phyloP scores from a whole-genome alignment of 208 protist species.

The Crithidia thermophila region DNA sequence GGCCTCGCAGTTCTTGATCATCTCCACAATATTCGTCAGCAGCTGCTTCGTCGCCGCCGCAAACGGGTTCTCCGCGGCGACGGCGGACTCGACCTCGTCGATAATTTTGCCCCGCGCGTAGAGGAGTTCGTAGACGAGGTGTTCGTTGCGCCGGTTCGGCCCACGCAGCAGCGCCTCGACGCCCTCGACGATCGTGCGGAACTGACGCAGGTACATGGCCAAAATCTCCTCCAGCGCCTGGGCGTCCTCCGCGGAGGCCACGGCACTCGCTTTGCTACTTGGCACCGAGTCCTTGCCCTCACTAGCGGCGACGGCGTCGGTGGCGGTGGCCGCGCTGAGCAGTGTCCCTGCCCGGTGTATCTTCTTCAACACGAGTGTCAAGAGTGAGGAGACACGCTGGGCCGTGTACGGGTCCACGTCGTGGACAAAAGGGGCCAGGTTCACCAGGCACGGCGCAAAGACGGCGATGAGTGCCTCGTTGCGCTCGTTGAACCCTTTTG shows the following conservation, averaged over 20 bases:
- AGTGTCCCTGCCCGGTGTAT: constrained; percentile 35
- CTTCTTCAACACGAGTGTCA: constrained; percentile 57
- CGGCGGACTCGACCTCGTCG: constrained; percentile 27
- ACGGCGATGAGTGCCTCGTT: constrained; percentile 71
- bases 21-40: constrained; percentile 25
- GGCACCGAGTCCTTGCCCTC: not conserved
- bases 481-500: constrained; percentile 55
- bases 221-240: constrained; percentile 30
- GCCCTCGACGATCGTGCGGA: constrained; percentile 53
- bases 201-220: constrained; percentile 61
- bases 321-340: not conserved
- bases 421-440: constrained; percentile 67
- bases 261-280: not conserved
- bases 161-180: constrained; percentile 67
- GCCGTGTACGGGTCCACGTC: constrained; percentile 72
- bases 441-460: constrained; percentile 68
- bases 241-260: constrained; percentile 14
- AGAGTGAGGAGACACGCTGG: constrained; percentile 54
- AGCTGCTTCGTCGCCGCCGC: constrained; percentile 19
- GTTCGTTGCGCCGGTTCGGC: constrained; percentile 55
- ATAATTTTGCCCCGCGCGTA: constrained; percentile 49
- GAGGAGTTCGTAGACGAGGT: constrained; percentile 81
- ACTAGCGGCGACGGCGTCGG: not conserved
- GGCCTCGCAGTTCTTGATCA: constrained; percentile 49
- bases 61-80: not conserved